Percentiles rank a stretch among this genome's conserved stretches.
Conservation (phyloP, 768 basidiomycete genomes). For the Leccinum pellstonianum region DNA sequence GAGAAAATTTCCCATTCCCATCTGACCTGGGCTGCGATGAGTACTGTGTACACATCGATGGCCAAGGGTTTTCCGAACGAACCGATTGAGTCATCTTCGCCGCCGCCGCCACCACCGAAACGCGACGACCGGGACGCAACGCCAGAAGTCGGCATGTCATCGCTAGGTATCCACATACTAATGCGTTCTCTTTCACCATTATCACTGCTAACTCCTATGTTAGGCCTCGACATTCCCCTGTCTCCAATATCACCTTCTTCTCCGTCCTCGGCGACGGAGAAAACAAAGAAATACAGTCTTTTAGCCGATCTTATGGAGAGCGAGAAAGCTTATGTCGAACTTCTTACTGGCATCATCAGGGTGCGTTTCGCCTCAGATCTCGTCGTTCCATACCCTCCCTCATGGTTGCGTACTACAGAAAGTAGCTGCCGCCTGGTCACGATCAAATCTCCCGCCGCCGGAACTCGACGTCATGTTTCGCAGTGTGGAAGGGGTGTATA, state of each 20-base stretch:
- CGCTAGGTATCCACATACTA: conserved; percentile 22
- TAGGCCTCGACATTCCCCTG: conserved; percentile 25
- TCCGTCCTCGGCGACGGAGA: conserved; percentile 39
- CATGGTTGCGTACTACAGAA: conserved; percentile 52
- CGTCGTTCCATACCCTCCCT: conserved; percentile 5
- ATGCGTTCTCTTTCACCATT: conserved; percentile 1
- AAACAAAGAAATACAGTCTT: conserved; percentile 71
- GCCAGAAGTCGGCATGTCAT: conserved; percentile 12
- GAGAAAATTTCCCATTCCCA: conserved; percentile 2
- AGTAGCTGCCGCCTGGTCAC: conserved; percentile 97
- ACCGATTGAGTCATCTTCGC: conserved; percentile 1
- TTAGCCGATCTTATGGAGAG: conserved; percentile 91
- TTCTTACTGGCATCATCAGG: conserved; percentile 85
- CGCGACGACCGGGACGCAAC: background rate
- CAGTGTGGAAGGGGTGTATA: conserved; percentile 88
- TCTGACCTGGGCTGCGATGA: conserved; percentile 8
- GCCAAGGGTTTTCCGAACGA: background rate
- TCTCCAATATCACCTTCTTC: conserved; percentile 22
- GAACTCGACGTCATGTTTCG: conserved; percentile 94
- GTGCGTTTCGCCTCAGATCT: conserved; percentile 46
- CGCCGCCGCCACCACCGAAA: conserved; percentile 24
- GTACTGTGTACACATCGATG: conserved; percentile 5
- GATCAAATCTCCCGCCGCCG: conserved; percentile 88
- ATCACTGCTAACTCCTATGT: conserved; percentile 18
- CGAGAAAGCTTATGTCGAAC: conserved; percentile 89